Evolutionary conservation across 1,284 basidiomycete genomes (phyloP).

Genomic region (Malassezia sympodialis): DNA sequence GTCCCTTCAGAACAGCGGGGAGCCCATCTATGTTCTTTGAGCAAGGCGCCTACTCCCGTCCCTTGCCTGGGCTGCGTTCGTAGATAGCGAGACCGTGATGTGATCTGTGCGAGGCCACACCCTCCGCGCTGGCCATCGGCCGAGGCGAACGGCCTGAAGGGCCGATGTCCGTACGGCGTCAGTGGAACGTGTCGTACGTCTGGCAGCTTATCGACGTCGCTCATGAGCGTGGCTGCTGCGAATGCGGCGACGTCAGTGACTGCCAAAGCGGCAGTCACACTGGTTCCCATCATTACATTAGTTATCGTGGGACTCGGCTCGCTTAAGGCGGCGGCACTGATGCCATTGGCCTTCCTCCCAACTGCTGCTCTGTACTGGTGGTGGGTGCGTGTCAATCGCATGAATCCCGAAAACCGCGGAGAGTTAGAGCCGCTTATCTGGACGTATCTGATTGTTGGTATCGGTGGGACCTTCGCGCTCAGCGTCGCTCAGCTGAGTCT

Average conservation of each 20-base stretch:
- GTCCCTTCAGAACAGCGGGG: background rate
- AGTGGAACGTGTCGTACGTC: no score
- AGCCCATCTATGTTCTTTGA: background rate
- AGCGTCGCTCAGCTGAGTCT: background rate
- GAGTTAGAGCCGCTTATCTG: background rate
- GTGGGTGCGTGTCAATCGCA: background rate
- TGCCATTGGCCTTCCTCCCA: constrained; percentile 2
- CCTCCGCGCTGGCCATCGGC: background rate
- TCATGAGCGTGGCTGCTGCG: background rate
- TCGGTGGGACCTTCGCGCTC: background rate
- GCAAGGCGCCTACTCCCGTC: background rate
- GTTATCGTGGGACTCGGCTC: background rate
- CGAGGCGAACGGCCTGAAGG: background rate
- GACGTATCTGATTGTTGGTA: background rate
- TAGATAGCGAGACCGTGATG: no score
- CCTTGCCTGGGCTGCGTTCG: no score
- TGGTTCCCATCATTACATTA: background rate
- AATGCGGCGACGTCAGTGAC: background rate
- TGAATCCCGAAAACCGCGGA: background rate
- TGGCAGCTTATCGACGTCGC: background rate
- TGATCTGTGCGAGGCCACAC: background rate
- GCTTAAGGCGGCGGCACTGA: background rate
- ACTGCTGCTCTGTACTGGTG: background rate
- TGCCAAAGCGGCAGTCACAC: background rate
- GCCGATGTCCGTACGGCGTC: no score